A percentile compares a stretch with the other conserved stretches of the same genome.
Conservation (phyloP, 768 basidiomycete species). For the Collybia nuda region DNA sequence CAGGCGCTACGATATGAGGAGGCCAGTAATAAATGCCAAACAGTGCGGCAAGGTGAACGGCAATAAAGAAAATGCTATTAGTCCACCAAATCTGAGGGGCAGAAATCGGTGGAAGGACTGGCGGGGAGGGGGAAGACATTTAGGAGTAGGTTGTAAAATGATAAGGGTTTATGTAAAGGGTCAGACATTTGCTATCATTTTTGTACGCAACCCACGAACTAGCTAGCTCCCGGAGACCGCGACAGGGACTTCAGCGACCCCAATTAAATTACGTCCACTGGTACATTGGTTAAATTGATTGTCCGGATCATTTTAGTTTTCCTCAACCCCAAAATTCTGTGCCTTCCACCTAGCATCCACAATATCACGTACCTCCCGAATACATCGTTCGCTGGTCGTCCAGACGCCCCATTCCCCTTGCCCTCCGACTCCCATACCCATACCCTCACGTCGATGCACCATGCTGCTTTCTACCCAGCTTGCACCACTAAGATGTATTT, state of each 20-base stretch:
- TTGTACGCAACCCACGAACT: neutral
- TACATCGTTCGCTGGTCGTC: conserved; percentile 53
- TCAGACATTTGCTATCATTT: neutral
- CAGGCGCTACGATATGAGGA: conserved; percentile 35
- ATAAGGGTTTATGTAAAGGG: neutral
- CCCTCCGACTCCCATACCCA: conserved; percentile 67
- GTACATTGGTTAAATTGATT: neutral
- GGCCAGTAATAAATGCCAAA: conserved; percentile 54
- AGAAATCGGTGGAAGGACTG: conserved; percentile 1
- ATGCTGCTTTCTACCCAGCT: conserved; percentile 58
- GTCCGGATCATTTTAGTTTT: neutral
- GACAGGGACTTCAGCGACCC: too few species aligned
- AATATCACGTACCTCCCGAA: conserved; percentile 51
- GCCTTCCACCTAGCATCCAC: conserved; percentile 36
- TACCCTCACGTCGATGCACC: conserved; percentile 48
- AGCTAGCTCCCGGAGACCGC: too few species aligned
- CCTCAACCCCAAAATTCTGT: conserved; percentile 10
- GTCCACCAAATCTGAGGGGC: conserved; percentile 57
- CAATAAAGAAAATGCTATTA: conserved; percentile 57
- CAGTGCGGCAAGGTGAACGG: conserved; percentile 55
- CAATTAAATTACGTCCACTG: too few species aligned
- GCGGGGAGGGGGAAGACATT: neutral
- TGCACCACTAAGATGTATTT: conserved; percentile 78
- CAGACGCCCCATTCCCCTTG: conserved; percentile 68
- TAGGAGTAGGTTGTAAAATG: neutral